Evolutionary conservation across 495 filamentous ascomycete genomes (phyloP).

Genomic region (Schizothecium vesticola): DNA sequence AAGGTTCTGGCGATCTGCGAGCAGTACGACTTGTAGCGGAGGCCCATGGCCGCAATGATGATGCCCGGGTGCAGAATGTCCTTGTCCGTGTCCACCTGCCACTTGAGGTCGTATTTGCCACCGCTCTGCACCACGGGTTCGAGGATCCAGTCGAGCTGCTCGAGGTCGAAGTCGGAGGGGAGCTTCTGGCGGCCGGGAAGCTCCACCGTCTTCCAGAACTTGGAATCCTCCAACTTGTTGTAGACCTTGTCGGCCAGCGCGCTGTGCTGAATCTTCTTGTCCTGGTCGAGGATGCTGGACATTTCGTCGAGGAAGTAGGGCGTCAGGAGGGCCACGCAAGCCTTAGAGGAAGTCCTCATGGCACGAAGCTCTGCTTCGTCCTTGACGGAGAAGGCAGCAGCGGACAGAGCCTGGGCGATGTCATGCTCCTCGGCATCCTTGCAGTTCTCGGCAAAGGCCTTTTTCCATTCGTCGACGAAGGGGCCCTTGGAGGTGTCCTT

Average conservation of each 20-base stretch:
- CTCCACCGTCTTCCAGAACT: slow-evolving; percentile 81
- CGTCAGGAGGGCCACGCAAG: slow-evolving; percentile 85
- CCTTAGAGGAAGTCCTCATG: slow-evolving; percentile 88
- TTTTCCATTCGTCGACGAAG: slow-evolving; percentile 95
- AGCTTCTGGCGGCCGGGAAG: slow-evolving; percentile 64
- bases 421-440: slow-evolving; percentile 89
- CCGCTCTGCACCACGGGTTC: slow-evolving; percentile 93
- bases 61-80: slow-evolving; percentile 87
- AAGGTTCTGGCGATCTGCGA: slow-evolving; percentile 88
- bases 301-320: slow-evolving; percentile 97
- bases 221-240: slow-evolving; percentile 81
- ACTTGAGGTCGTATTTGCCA: slow-evolving; percentile 85
- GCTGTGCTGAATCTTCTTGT: slow-evolving; percentile 93
- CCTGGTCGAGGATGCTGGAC: slow-evolving; percentile 87
- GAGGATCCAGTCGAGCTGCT: slow-evolving; percentile 89
- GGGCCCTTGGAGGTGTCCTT: slow-evolving; percentile 82
- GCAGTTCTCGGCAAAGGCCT: slow-evolving; percentile 63
- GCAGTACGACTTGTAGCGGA: slow-evolving; percentile 91
- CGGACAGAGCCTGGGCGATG: slow-evolving; percentile 72
- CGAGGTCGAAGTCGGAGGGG: slow-evolving; percentile 79
- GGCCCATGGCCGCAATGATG: slow-evolving; percentile 84
- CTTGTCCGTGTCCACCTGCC: slow-evolving; percentile 66
- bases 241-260: slow-evolving; percentile 77
- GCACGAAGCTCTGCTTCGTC: slow-evolving; percentile 91
- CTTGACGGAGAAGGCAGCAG: slow-evolving; percentile 84